Evolutionary conservation across 371 early-diverging fungal genomes (phyloP).

Genomic region (Mycotypha africana): DNA sequence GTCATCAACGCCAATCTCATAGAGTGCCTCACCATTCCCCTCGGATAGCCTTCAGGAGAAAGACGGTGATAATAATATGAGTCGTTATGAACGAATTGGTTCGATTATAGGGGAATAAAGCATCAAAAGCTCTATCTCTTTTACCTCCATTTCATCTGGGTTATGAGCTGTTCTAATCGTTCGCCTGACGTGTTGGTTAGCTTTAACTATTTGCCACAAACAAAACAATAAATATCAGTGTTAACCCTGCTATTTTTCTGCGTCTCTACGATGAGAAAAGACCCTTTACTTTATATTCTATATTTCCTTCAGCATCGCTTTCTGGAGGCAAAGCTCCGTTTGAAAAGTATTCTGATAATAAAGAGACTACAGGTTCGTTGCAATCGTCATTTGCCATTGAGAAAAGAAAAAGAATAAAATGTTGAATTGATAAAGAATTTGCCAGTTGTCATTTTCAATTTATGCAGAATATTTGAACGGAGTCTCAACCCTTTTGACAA

Average conservation of each 20-base stretch:
- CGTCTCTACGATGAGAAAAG: no score
- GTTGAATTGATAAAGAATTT: no score
- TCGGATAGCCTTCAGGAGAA: conserved; percentile 81
- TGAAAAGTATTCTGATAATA: conserved; percentile 11
- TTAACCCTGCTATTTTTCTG: no score
- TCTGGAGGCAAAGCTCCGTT: conserved; percentile 68
- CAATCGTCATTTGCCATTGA: conserved; percentile 9
- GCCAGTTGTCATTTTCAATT: no score
- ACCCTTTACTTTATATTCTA: conserved; percentile 82
- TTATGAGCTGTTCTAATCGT: conserved; percentile 81
- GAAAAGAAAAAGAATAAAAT: no score
- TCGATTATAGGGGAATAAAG: no score
- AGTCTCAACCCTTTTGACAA: no score
- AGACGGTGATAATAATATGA: no score
- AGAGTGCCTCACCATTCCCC: conserved; percentile 83
- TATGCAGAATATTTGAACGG: no score
- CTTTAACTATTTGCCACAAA: conserved; percentile 51
- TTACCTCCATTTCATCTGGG: conserved; percentile 88
- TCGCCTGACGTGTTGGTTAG: conserved; percentile 67
- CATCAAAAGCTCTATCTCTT: no score
- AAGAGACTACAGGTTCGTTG: conserved; percentile 1
- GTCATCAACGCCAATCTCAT: conserved; percentile 89
- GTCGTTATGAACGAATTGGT: no score
- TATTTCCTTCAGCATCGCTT: conserved; percentile 77
- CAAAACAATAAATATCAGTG: no score